These are phyloP conservation scores for Reutealis trisperma DNA, from an alignment of 345 rosid species.

Conservation along the genomic window DNA sequence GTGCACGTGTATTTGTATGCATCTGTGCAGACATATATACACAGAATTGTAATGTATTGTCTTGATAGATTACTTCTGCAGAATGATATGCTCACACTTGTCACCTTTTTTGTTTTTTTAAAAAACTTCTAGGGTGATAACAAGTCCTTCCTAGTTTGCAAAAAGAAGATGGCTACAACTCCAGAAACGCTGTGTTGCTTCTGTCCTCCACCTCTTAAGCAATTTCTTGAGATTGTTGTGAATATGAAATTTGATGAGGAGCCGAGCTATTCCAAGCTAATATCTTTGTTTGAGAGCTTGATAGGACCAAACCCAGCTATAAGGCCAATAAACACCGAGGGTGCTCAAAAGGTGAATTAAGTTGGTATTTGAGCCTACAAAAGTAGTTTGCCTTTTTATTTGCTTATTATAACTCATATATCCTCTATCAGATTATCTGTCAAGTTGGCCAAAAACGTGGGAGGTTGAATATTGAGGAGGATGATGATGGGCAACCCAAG, in stretches of 20 bases:
- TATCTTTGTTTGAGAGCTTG: slow-evolving; percentile 36
- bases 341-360: slow-evolving; percentile 35
- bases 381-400: not conserved
- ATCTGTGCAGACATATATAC: not conserved
- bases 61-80: not conserved
- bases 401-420: slow-evolving; percentile 18
- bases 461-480: slow-evolving; percentile 34
- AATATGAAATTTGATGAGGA: slow-evolving; percentile 43
- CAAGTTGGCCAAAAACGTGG: slow-evolving; percentile 48
- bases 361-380: not conserved
- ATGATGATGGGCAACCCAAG: slow-evolving; percentile 35
- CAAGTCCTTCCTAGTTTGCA: slow-evolving; percentile 39
- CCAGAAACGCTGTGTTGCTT: slow-evolving; percentile 37
- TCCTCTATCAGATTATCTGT: slow-evolving; percentile 53
- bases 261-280: slow-evolving; percentile 34
- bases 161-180: slow-evolving; percentile 42
- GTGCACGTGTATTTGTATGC: not conserved
- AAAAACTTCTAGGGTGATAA: slow-evolving; percentile 28
- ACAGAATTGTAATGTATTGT: not conserved
- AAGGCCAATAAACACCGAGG: slow-evolving; percentile 40
- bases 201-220: slow-evolving; percentile 35
- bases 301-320: slow-evolving; percentile 39
- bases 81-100: not conserved
- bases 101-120: not conserved
- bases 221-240: slow-evolving; percentile 36